Evolutionary conservation across 1,284 basidiomycete genomes (phyloP), one percentile per base, ranked within the genome.

Genomic region (Tetrapyrgos nigripes): DNA sequence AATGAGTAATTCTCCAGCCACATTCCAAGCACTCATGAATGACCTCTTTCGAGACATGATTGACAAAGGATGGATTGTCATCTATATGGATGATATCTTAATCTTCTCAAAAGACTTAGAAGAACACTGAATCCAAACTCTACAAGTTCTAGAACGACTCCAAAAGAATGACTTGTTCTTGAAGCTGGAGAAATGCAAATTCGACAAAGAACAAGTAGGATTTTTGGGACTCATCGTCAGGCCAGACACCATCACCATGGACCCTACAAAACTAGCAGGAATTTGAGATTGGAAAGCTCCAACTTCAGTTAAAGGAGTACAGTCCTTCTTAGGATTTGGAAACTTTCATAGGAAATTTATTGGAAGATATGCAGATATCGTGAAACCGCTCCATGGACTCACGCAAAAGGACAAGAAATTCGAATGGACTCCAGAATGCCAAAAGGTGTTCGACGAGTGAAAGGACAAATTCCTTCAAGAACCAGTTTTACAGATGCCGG

Each of bases 111-210:
- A 58, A 10, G 58, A 37, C 14, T 48, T 57, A 26, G 61, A 66
- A 4, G 64, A 68, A 46, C 64, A 69, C 40, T 17, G 43, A 14
- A 21, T 49, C 3, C 65, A 72, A 50, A 70, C 64, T 43, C 9
- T 40, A 5, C 24, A 45, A 51, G 76, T 83, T 1, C 67, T 84
- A 4, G 35, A 70, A n/a, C 50, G 68, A 5, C 69, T 83, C 0
- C 45, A 65, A 0, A 47, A 70, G 4, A 52, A 73, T 50, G 50
- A 66, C 0, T 67, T 82, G 0, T 79, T 65, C 60, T 58, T 72
- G 3, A 76, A 77, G 33, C 62, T 72, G 0, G 67, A 74, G 28
- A 82, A 83, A 61, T 80, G 78, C 62, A 62, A 71, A 35, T 81
- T 78, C 60, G 59, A 71, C 55, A 52, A 59, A 6, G 24, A 58